A percentile compares a stretch with the other conserved stretches of the same genome.
Evolutionary conservation across 805 yeast species (phyloP).

Genomic region (Candida koratica): DNA sequence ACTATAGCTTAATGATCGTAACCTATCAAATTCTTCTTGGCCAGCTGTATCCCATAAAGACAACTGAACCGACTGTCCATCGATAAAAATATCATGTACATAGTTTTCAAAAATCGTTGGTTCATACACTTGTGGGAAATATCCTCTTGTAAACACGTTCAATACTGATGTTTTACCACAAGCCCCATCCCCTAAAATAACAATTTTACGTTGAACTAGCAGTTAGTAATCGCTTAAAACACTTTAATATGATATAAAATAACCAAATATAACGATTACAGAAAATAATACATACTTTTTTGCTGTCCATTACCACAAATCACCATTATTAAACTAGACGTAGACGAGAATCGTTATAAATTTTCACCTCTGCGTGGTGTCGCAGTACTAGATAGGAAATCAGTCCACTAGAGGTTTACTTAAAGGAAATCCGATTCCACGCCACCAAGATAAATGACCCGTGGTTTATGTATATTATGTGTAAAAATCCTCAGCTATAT

Average conservation of each 20-base stretch:
- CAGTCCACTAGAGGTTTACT: too few species aligned
- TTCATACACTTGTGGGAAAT: conserved; percentile 96
- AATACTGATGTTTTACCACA: conserved; percentile 95
- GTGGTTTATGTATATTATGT: neutral
- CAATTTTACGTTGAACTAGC: conserved; percentile 81
- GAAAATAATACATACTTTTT: conserved; percentile 41
- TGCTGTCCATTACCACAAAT: conserved; percentile 42
- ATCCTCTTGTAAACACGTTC: conserved; percentile 94
- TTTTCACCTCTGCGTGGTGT: too few species aligned
- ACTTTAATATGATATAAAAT: too few species aligned
- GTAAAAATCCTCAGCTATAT: neutral
- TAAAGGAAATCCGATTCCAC: too few species aligned
- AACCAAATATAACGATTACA: neutral
- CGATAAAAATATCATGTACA: conserved; percentile 94
- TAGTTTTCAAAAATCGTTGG: conserved; percentile 98
- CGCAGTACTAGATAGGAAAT: too few species aligned
- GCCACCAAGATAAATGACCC: too few species aligned
- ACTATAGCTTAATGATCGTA: conserved; percentile 86
- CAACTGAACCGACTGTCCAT: conserved; percentile 85
- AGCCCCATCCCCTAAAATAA: conserved; percentile 96
- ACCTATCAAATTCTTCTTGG: conserved; percentile 94
- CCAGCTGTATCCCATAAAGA: conserved; percentile 99
- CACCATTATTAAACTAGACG: conserved; percentile 26
- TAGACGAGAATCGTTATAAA: conserved; percentile 9
- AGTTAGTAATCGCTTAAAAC: conserved; percentile 6